These are phyloP conservation scores for Rhododendron simsii DNA, from an alignment of 148 eudicot species.

Conservation along the genomic window DNA sequence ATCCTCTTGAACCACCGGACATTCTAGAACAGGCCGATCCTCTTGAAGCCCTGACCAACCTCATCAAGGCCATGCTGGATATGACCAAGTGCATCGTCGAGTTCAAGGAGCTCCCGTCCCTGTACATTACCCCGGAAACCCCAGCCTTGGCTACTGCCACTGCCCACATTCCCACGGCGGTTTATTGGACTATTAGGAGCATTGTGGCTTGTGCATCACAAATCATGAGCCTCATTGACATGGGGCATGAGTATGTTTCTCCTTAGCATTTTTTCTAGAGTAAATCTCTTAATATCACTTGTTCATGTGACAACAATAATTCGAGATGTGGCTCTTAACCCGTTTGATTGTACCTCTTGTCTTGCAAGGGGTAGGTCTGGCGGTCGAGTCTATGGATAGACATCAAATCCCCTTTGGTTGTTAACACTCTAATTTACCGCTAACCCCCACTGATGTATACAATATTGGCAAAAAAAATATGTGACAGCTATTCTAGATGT, in stretches of 20 bases:
- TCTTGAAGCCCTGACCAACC: slow-evolving; percentile 49
- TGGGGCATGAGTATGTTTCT: slow-evolving; percentile 52
- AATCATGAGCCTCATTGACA: slow-evolving; percentile 55
- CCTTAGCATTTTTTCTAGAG: no score
- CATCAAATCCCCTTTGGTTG: no score
- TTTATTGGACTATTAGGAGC: slow-evolving; percentile 86
- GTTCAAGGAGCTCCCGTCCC: slow-evolving; percentile 58
- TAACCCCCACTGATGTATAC: no score
- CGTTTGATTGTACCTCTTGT: no score
- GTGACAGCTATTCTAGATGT: no score
- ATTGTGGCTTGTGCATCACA: slow-evolving; percentile 70
- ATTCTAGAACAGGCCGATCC: slow-evolving; percentile 44
- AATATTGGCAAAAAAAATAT: no score
- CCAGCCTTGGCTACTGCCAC: slow-evolving; percentile 55
- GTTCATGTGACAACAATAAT: no score
- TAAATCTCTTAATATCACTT: no score
- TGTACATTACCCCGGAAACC: slow-evolving; percentile 62
- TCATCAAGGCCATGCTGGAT: slow-evolving; percentile 55
- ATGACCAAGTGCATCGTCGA: slow-evolving; percentile 57
- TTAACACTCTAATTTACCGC: no score
- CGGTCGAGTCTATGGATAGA: no score
- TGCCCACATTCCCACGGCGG: slow-evolving; percentile 73
- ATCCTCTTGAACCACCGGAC: slow-evolving; percentile 46
- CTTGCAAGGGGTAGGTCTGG: no score
- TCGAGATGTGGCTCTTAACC: no score